These are phyloP conservation scores for Colletotrichum sidae DNA, from an alignment of 2,329 filamentous ascomycete species.

Conservation along the genomic window DNA sequence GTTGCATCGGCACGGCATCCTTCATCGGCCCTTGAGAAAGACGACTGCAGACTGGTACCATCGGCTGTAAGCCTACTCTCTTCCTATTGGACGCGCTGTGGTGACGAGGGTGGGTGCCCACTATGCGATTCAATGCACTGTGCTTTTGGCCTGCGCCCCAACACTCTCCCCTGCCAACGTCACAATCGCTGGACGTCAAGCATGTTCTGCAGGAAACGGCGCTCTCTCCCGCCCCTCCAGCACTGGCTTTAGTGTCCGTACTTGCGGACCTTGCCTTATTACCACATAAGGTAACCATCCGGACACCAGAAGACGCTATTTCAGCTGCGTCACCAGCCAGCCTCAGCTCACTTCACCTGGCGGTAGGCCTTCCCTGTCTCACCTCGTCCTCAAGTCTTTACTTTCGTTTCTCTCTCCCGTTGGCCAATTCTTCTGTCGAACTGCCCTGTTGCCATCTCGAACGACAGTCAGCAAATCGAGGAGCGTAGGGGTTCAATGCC, in stretches of 20 bases:
- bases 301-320: no score
- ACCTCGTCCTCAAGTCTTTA: no score
- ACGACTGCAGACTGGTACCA: conserved; percentile 13
- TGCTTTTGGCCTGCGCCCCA: conserved; percentile 17
- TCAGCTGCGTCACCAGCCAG: no score
- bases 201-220: conserved; percentile 36
- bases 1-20: conserved; percentile 3
- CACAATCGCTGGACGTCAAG: conserved; percentile 26
- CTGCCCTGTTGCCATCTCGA: no score
- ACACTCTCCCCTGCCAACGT: conserved; percentile 24
- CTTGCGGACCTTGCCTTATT: background rate
- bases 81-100: conserved; percentile 17
- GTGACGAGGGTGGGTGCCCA: conserved; percentile 14
- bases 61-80: background rate
- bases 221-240: conserved; percentile 35
- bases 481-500: no score
- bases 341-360: no score
- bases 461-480: no score
- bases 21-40: conserved; percentile 1
- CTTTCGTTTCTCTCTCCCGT: no score
- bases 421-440: no score
- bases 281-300: no score
- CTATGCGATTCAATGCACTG: conserved; percentile 37
- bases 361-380: no score
- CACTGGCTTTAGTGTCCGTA: conserved; percentile 2